phyloP scores from a whole-genome alignment of 441 rosid species.

The Croton setiger region DNA sequence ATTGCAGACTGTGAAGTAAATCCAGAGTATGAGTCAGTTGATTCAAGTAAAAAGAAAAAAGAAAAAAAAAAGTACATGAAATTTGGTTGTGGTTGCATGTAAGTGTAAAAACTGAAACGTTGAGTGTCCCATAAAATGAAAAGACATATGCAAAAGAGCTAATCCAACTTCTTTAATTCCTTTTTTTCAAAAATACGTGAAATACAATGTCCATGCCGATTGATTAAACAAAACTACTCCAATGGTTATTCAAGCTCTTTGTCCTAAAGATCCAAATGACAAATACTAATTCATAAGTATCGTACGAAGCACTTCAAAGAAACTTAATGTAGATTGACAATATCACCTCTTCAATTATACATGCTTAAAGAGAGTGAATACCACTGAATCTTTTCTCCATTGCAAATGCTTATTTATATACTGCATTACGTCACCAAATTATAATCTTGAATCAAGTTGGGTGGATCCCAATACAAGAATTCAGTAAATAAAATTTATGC shows the following conservation, averaged over 20 bases:
- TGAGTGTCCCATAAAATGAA: not conserved
- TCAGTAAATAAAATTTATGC: not conserved
- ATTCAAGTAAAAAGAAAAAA: not conserved
- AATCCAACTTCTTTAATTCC: not conserved
- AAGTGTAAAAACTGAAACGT: not conserved
- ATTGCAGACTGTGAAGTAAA: conserved; percentile 66
- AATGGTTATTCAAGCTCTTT: not conserved
- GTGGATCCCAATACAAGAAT: not conserved
- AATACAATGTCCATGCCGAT: not conserved
- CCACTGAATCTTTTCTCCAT: not conserved
- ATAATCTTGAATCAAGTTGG: not conserved
- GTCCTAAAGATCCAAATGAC: not conserved
- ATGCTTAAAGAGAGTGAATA: not conserved
- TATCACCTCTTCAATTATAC: not conserved
- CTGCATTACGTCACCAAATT: not conserved
- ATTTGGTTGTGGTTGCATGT: not conserved
- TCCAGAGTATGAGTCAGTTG: conserved; percentile 18
- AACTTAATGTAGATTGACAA: not conserved
- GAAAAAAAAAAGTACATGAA: not conserved
- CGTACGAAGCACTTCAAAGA: not conserved
- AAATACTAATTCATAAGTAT: not conserved
- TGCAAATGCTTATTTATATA: not conserved
- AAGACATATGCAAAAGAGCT: conserved; percentile 2
- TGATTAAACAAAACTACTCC: not conserved
- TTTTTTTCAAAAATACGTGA: not conserved